Evolutionary conservation across 192 early-diverging fungal genomes (phyloP).

Genomic region (Anaeromyces robustus): DNA sequence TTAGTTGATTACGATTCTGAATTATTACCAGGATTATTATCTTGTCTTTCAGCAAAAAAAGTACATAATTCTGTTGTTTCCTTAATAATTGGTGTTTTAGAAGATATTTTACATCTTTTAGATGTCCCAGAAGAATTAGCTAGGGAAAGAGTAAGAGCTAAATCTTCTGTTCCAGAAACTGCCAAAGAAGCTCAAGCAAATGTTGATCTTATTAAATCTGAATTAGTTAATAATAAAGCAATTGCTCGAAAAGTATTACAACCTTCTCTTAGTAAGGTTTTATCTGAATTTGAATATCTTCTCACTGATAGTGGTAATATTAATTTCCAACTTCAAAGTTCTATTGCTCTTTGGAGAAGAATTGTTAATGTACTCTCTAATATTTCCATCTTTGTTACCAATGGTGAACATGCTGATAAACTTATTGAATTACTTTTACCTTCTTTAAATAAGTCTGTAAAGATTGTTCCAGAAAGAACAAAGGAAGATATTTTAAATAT

Average conservation of each 20-base stretch:
- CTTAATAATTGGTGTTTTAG: conserved; percentile 57
- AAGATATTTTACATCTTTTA: conserved; percentile 15
- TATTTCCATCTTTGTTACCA: conserved; percentile 53
- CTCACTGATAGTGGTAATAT: not conserved
- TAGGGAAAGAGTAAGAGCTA: not conserved
- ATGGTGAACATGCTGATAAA: conserved; percentile 43
- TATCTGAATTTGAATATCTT: not conserved
- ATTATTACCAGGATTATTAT: conserved; percentile 53
- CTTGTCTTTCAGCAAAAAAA: conserved; percentile 62
- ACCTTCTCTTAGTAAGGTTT: not conserved
- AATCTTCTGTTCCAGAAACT: not conserved
- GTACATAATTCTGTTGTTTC: conserved; percentile 54
- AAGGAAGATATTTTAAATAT: conserved; percentile 75
- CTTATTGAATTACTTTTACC: conserved; percentile 73
- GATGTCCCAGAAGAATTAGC: conserved; percentile 2
- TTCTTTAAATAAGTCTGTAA: conserved; percentile 50
- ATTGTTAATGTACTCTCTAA: conserved; percentile 67
- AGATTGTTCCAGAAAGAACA: conserved; percentile 54
- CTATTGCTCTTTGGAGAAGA: conserved; percentile 35
- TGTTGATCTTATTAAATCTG: not conserved
- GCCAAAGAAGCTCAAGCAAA: not conserved
- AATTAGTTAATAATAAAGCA: not conserved
- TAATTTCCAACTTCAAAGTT: conserved; percentile 26
- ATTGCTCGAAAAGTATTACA: not conserved
- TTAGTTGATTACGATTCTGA: conserved; percentile 42